Percentiles rank a stretch among this genome's conserved stretches.
These are phyloP conservation scores for Pseudocercospora musae DNA, from an alignment of 2,329 filamentous ascomycete genomes.

Conservation along the genomic window DNA sequence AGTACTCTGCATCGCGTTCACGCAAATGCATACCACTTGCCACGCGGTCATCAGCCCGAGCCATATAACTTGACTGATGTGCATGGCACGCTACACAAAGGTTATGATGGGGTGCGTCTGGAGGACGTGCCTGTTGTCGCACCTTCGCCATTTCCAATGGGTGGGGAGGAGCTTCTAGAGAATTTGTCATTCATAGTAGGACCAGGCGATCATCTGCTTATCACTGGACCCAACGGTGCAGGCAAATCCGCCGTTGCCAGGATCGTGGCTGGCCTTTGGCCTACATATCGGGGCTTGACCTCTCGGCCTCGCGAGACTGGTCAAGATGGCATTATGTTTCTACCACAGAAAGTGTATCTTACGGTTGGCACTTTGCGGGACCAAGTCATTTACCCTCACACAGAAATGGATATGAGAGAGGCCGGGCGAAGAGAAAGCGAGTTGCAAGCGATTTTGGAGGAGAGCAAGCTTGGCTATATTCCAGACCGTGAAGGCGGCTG, in stretches of 20 bases:
- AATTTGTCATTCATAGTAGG: slow-evolving; percentile 85
- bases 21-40: slow-evolving; percentile 77
- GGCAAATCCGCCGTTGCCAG: slow-evolving; percentile 88
- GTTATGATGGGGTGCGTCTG: slow-evolving; percentile 89
- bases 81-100: slow-evolving; percentile 89
- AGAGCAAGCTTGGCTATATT: slow-evolving; percentile 82
- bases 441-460: slow-evolving; percentile 73
- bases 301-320: slow-evolving; percentile 72
- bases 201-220: slow-evolving; percentile 86
- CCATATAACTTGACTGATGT: slow-evolving; percentile 86
- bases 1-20: slow-evolving; percentile 92
- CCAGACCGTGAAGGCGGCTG: slow-evolving; percentile 90
- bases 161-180: slow-evolving; percentile 87
- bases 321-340: slow-evolving; percentile 91
- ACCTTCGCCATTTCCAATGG: slow-evolving; percentile 80
- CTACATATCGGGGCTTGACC: slow-evolving; percentile 88
- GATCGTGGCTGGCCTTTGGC: slow-evolving; percentile 90
- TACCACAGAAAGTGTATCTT: slow-evolving; percentile 89
- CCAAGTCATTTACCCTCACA: slow-evolving; percentile 96
- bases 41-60: slow-evolving; percentile 65
- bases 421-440: slow-evolving; percentile 74
- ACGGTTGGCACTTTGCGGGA: slow-evolving; percentile 90
- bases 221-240: slow-evolving; percentile 91
- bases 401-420: slow-evolving; percentile 87
- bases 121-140: slow-evolving; percentile 93